Percentiles rank a stretch among this genome's conserved stretches.
Evolutionary conservation across 129 eudicot species (phyloP).

Genomic region (Oenanthe sinensis): DNA sequence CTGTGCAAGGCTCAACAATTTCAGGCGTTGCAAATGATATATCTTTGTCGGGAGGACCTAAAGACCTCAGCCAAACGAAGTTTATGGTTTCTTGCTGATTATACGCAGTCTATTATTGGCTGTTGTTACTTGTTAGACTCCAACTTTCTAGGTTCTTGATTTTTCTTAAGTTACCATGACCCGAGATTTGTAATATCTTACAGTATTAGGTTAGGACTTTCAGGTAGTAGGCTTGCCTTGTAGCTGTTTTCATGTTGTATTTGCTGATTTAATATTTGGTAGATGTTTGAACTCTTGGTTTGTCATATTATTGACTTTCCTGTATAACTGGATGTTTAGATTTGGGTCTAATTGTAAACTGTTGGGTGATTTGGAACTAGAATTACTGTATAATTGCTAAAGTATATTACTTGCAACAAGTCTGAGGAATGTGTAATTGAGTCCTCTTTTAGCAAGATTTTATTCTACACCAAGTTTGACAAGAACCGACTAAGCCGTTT

Average conservation of each 20-base stretch:
- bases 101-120: not conserved
- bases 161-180: not conserved
- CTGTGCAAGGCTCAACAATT: constrained; percentile 21
- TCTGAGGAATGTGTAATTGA: not conserved
- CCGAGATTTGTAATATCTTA: not conserved
- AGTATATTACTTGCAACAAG: not conserved
- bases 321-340: not conserved
- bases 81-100: constrained; percentile 34
- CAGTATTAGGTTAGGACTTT: constrained; percentile 20
- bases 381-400: not conserved
- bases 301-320: constrained; percentile 9
- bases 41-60: constrained; percentile 25
- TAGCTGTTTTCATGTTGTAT: constrained; percentile 8
- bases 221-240: not conserved
- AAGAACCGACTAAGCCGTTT: not conserved
- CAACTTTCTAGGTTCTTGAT: constrained; percentile 18
- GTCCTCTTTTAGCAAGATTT: not conserved
- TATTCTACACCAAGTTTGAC: not conserved
- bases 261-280: constrained; percentile 15
- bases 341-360: not conserved
- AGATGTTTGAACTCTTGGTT: constrained; percentile 7
- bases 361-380: not conserved
- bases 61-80: constrained; percentile 24
- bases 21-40: constrained; percentile 15
- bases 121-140: constrained; percentile 8